A percentile compares a stretch with the other conserved stretches of the same genome.
These are phyloP conservation scores for Benincasa hispida DNA, from an alignment of 306 rosid species.

Conservation along the genomic window DNA sequence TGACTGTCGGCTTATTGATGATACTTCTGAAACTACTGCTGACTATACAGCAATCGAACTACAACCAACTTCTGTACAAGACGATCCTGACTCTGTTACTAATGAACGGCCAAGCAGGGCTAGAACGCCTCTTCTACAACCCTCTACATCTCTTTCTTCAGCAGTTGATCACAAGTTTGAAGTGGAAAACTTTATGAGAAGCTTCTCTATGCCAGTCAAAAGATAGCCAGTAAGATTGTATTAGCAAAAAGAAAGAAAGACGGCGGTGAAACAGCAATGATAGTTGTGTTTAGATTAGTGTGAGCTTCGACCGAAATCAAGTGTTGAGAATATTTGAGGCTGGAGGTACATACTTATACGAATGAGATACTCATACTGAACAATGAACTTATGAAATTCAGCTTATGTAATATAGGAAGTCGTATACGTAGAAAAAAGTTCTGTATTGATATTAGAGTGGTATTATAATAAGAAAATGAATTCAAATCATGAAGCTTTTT, in stretches of 20 bases:
- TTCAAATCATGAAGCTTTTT: background rate
- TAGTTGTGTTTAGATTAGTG: background rate
- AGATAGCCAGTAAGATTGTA: background rate
- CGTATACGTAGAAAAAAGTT: background rate
- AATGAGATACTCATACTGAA: background rate
- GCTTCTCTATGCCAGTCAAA: slow-evolving; percentile 52
- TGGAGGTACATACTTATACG: background rate
- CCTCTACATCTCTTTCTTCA: slow-evolving; percentile 53
- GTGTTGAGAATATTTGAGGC: background rate
- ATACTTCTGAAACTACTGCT: slow-evolving; percentile 13
- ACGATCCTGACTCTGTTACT: slow-evolving; percentile 27
- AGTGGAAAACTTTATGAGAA: slow-evolving; percentile 34
- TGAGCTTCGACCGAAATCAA: background rate
- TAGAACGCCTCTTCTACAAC: slow-evolving; percentile 62
- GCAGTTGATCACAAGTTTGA: slow-evolving; percentile 18
- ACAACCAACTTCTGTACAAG: slow-evolving; percentile 26
- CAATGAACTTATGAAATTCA: background rate
- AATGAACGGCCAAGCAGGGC: slow-evolving; percentile 54
- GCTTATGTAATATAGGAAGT: background rate
- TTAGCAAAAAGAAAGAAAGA: background rate
- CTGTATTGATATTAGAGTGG: background rate
- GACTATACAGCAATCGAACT: slow-evolving; percentile 34
- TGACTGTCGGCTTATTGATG: slow-evolving; percentile 29
- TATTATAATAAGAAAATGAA: background rate
- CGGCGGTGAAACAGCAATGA: background rate